Percentiles rank a stretch among this genome's conserved stretches.
These are phyloP conservation scores for Cladobotryum mycophilum DNA, from an alignment of 2,329 filamentous ascomycete species.

Conservation along the genomic window DNA sequence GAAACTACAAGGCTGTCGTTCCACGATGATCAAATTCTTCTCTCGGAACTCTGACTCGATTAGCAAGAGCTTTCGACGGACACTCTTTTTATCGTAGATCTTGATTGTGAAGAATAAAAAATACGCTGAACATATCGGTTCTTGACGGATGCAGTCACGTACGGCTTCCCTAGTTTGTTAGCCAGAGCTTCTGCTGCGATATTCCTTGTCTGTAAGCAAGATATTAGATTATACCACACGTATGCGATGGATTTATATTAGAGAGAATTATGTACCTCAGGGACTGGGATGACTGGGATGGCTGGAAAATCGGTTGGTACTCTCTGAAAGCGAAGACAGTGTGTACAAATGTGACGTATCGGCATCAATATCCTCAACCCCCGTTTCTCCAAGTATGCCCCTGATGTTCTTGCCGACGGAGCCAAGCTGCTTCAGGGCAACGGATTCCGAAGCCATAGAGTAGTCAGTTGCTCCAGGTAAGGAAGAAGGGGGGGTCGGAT, in stretches of 20 bases:
- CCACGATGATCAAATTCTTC: constrained; percentile 75
- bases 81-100: constrained; percentile 75
- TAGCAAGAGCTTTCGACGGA: constrained; percentile 82
- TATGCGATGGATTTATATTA: no score
- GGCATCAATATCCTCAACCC: constrained; percentile 70
- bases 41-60: constrained; percentile 80
- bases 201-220: constrained; percentile 58
- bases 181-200: constrained; percentile 73
- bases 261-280: constrained; percentile 26
- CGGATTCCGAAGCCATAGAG: no score
- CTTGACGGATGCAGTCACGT: constrained; percentile 78
- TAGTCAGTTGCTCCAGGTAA: no score
- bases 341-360: constrained; percentile 17
- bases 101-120: constrained; percentile 73
- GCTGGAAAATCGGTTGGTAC: no score
- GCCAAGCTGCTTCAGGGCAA: no score
- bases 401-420: no score
- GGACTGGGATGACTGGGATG: constrained; percentile 64
- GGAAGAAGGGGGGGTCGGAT: no score
- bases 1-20: constrained; percentile 62
- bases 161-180: constrained; percentile 68
- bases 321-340: no score
- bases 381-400: constrained; percentile 58
- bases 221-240: constrained; percentile 1
- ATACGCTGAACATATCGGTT: constrained; percentile 85